phyloP scores from a whole-genome alignment of 2,329 filamentous ascomycete species.

The Apiospora rasikravindrae region DNA sequence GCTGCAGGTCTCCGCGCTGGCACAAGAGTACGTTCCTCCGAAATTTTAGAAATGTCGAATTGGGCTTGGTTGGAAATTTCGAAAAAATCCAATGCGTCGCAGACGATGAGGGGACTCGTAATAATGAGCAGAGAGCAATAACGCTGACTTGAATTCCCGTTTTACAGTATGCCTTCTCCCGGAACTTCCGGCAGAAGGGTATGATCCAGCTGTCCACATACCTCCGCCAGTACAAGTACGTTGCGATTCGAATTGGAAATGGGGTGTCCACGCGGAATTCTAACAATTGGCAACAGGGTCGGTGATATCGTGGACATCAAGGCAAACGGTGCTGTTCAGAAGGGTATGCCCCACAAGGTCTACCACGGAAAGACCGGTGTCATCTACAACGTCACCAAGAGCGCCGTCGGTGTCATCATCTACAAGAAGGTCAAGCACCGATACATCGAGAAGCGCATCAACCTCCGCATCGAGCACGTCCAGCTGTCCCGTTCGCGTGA shows the following conservation, averaged over 20 bases:
- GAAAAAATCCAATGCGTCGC: slow-evolving; percentile 20
- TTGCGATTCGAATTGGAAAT: slow-evolving; percentile 13
- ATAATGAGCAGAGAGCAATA: background rate
- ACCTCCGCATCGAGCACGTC: slow-evolving; percentile 98
- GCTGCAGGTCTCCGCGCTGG: slow-evolving; percentile 84
- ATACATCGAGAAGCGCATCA: slow-evolving; percentile 99
- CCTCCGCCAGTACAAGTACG: slow-evolving; percentile 88
- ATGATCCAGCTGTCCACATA: slow-evolving; percentile 94
- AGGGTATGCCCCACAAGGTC: slow-evolving; percentile 99
- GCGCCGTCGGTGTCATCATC: slow-evolving; percentile 96
- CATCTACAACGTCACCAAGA: slow-evolving; percentile 99
- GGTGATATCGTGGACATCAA: slow-evolving; percentile 99
- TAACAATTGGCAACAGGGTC: slow-evolving; percentile 65
- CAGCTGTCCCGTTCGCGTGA: slow-evolving; percentile 92
- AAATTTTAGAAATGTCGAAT: background rate
- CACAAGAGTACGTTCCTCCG: slow-evolving; percentile 71
- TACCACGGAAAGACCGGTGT: slow-evolving; percentile 99
- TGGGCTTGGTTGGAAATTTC: slow-evolving; percentile 4
- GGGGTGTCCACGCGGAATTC: background rate
- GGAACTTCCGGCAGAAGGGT: slow-evolving; percentile 94
- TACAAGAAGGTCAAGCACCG: slow-evolving; percentile 99
- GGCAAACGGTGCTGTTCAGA: slow-evolving; percentile 97
- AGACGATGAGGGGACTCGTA: background rate
- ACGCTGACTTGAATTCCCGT: slow-evolving; percentile 23
- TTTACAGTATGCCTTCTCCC: slow-evolving; percentile 83